Conservation (phyloP, 257 asterid genomes). For the Przewalskia tangutica region DNA sequence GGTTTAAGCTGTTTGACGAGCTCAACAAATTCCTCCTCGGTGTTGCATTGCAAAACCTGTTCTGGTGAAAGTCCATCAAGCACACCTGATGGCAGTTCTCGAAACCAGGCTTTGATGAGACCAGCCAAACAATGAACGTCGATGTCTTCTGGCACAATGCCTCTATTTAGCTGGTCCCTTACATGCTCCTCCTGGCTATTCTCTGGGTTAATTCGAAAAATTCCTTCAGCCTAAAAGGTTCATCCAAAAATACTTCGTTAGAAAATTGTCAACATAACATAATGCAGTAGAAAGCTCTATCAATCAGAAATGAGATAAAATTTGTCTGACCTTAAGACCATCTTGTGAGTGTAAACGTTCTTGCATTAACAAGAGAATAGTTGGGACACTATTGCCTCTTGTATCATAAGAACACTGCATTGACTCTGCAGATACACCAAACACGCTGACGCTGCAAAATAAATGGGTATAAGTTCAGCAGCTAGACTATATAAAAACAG, state of each 20-base stretch:
- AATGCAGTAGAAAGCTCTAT: not conserved
- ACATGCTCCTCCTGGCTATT: slow-evolving; percentile 84
- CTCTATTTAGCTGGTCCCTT: slow-evolving; percentile 80
- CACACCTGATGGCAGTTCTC: slow-evolving; percentile 85
- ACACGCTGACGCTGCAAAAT: slow-evolving; percentile 69
- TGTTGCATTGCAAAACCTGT: slow-evolving; percentile 67
- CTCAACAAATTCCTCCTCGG: slow-evolving; percentile 68
- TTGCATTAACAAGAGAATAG: slow-evolving; percentile 81
- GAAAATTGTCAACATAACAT: not conserved
- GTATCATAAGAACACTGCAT: slow-evolving; percentile 93
- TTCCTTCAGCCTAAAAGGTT: slow-evolving; percentile 76
- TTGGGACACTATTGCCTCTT: slow-evolving; percentile 95
- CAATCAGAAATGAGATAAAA: not conserved
- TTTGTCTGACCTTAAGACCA: slow-evolving; percentile 59
- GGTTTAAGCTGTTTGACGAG: slow-evolving; percentile 69
- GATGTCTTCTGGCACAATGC: slow-evolving; percentile 75
- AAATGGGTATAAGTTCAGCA: not conserved
- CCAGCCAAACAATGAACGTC: slow-evolving; percentile 96
- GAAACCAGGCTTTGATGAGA: slow-evolving; percentile 90
- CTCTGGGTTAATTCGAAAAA: slow-evolving; percentile 93
- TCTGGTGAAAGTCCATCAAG: slow-evolving; percentile 86
- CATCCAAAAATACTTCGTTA: slow-evolving; percentile 6
- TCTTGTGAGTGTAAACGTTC: slow-evolving; percentile 66
- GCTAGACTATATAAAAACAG: not conserved
- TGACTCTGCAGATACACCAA: slow-evolving; percentile 93